These are phyloP conservation scores for Boletus rubropictus DNA, from an alignment of 768 basidiomycete species.

Conservation along the genomic window DNA sequence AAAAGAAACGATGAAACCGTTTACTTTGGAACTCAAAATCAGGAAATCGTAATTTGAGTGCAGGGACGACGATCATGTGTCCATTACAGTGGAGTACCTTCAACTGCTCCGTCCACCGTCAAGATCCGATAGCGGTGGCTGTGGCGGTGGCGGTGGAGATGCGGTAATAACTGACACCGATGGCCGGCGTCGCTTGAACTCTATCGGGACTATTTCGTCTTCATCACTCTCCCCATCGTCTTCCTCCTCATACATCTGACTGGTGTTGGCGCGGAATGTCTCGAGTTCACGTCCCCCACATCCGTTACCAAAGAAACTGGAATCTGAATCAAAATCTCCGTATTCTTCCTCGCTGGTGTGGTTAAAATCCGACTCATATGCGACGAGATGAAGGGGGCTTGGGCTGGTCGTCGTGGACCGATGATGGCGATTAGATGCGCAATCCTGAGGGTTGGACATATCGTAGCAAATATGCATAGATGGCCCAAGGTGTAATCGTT, in stretches of 20 bases:
- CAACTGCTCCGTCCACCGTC: slow-evolving; percentile 11
- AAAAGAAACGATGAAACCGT: not conserved
- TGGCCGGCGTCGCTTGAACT: slow-evolving; percentile 32
- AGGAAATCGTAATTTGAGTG: slow-evolving; percentile 17
- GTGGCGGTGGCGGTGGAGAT: slow-evolving; percentile 22
- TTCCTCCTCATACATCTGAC: slow-evolving; percentile 29
- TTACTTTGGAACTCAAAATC: slow-evolving; percentile 12
- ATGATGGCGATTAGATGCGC: slow-evolving; percentile 19
- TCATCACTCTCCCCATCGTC: slow-evolving; percentile 35
- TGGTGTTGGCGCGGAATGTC: slow-evolving; percentile 28
- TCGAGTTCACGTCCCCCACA: slow-evolving; percentile 21
- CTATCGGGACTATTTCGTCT: slow-evolving; percentile 32
- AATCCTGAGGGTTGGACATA: slow-evolving; percentile 17
- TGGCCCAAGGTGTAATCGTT: slow-evolving; percentile 21
- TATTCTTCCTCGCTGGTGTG: slow-evolving; percentile 29
- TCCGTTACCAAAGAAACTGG: slow-evolving; percentile 32
- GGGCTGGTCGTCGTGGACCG: slow-evolving; percentile 34
- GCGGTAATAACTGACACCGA: slow-evolving; percentile 26
- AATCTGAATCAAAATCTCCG: slow-evolving; percentile 30
- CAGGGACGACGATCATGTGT: slow-evolving; percentile 9
- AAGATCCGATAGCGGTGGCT: slow-evolving; percentile 15
- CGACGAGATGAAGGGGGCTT: slow-evolving; percentile 35
- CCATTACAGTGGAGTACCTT: slow-evolving; percentile 5
- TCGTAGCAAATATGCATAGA: slow-evolving; percentile 23
- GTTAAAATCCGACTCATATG: slow-evolving; percentile 29